phyloP scores from a whole-genome alignment of 2,329 filamentous ascomycete species.

The Epichloe aotearoae region DNA sequence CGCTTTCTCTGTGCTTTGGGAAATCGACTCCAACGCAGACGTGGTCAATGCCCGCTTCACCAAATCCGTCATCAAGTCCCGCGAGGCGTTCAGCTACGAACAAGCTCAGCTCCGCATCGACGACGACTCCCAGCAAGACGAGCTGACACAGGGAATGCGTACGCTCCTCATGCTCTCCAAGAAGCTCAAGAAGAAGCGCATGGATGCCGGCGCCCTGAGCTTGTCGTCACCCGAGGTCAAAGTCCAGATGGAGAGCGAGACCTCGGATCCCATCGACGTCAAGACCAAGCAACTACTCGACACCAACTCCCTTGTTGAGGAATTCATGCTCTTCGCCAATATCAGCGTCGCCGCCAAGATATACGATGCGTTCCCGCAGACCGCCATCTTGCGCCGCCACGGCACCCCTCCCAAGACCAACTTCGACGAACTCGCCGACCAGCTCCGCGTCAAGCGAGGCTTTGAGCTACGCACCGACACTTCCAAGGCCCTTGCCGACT shows the following conservation, averaged over 20 bases:
- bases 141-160: slow-evolving; percentile 81
- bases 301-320: slow-evolving; percentile 94
- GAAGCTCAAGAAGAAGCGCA: slow-evolving; percentile 85
- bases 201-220: slow-evolving; percentile 90
- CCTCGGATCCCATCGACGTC: slow-evolving; percentile 88
- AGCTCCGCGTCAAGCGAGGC: slow-evolving; percentile 75
- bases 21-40: slow-evolving; percentile 72
- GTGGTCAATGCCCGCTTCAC: slow-evolving; percentile 80
- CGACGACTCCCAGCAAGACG: slow-evolving; percentile 73
- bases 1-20: slow-evolving; percentile 79
- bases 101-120: slow-evolving; percentile 90
- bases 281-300: slow-evolving; percentile 90
- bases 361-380: slow-evolving; percentile 86
- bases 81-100: slow-evolving; percentile 96
- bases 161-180: slow-evolving; percentile 78
- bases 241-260: slow-evolving; percentile 89
- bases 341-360: slow-evolving; percentile 85
- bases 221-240: slow-evolving; percentile 96
- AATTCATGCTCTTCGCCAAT: slow-evolving; percentile 99
- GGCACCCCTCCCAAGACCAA: slow-evolving; percentile 87
- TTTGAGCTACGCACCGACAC: slow-evolving; percentile 73
- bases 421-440: slow-evolving; percentile 85
- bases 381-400: slow-evolving; percentile 84
- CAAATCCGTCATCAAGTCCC: slow-evolving; percentile 93
- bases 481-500: slow-evolving; percentile 86